These are phyloP conservation scores for Fusarium nisikadoi DNA, from an alignment of 2,329 filamentous ascomycete genomes.

Conservation along the genomic window DNA sequence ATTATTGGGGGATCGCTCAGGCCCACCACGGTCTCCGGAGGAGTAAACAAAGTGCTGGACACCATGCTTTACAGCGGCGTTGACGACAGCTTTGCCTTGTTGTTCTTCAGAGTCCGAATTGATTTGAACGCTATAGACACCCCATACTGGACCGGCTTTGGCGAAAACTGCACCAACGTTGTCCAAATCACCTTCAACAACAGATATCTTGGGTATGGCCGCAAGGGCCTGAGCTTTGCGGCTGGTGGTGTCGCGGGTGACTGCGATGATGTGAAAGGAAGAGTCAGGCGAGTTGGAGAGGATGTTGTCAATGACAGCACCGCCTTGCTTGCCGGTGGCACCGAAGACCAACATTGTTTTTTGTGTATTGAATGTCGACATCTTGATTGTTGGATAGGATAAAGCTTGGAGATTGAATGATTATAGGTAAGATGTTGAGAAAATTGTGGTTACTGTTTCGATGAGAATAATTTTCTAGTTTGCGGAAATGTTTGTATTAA, in stretches of 20 bases:
- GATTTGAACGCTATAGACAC: not conserved
- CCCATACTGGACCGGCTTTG: not conserved
- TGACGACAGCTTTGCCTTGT: not conserved
- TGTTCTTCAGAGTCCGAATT: constrained; percentile 3
- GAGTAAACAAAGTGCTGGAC: constrained; percentile 5
- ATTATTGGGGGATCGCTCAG: not conserved
- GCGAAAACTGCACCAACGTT: not conserved
- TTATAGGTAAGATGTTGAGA: not conserved
- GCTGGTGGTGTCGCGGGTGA: not conserved
- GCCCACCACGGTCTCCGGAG: not conserved
- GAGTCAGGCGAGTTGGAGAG: not conserved
- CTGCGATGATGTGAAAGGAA: not conserved
- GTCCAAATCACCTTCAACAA: not conserved
- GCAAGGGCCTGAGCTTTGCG: not conserved
- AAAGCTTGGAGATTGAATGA: not conserved
- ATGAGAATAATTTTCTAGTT: not conserved
- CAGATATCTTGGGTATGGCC: not conserved
- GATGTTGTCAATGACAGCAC: constrained; percentile 2
- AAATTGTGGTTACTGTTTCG: not conserved
- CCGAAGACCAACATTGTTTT: not conserved
- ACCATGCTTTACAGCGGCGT: not conserved
- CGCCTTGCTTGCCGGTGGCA: constrained; percentile 6
- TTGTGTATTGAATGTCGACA: not conserved
- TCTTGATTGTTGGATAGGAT: rapidly evolving
- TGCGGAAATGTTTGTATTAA: rapidly evolving